Evolutionary conservation across 371 early-diverging fungal species (phyloP), one percentile per base, ranked within the genome.

Genomic region (Syncephalis fuscata): DNA sequence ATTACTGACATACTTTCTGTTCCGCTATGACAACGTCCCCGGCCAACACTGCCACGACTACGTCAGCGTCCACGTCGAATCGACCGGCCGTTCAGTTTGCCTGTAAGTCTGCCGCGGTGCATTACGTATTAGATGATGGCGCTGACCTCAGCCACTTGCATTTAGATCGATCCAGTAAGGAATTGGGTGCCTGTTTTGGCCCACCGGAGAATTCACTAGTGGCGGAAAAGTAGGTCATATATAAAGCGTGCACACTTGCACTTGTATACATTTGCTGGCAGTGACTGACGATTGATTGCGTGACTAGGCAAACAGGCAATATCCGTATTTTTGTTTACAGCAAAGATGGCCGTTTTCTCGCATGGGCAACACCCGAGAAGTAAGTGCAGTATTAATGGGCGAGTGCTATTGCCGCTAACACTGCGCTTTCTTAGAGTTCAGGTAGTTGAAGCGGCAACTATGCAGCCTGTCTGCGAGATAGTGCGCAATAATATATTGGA

Each of bases 291-390:
- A 32, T 32, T 32, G 32, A 32, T 32, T 32, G 32, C 32, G 11
- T 32, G 11, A 7, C 11, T 47, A 75, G 78, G 57, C 79, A 78
- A n/a, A 54, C 65, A 27, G 72, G 71, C 27, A 68, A 71, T 42
- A 66, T 73, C 36, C 76, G 77, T 57, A 63, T 70, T 25, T 79
- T 89, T 52, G 69, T 71, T 52, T 91, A 90, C 67, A 85, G 85
- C 66, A 78, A 77, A 58, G 70, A 89, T 50, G 92, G 92, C 27
- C 63, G 67, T 46, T 73, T 65, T 49, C 69, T 88, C 51, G 90
- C 88, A 39, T 84, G 82, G 67, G 75, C 80, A 36, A 72, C 75
- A 8, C 67, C 68, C 43, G 78, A 76, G 48, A 62, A 72, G 83
- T 82, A 69, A 40, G 58, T 48, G 23, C 21, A 36, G 4, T 7